Conservation (phyloP, 495 filamentous ascomycete genomes). For the Tuber borchii region DNA sequence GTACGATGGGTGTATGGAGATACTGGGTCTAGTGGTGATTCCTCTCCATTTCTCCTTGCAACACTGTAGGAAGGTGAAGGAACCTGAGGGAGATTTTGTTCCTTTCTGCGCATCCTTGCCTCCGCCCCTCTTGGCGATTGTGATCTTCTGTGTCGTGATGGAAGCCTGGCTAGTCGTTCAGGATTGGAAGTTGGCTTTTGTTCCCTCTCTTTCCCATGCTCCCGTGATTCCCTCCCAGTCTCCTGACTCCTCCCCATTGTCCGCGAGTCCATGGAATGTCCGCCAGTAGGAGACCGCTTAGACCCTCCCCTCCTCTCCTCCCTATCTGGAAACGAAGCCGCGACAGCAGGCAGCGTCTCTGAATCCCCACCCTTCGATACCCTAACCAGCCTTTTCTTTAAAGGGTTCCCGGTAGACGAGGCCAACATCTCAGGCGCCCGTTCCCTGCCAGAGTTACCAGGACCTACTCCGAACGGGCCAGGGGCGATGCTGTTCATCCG, state of each 20-base stretch:
- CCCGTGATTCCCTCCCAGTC: slow-evolving; percentile 15
- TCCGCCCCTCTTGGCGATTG: slow-evolving; percentile 22
- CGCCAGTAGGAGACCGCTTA: slow-evolving; percentile 34
- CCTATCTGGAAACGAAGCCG: slow-evolving; percentile 8
- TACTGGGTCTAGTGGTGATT: slow-evolving; percentile 11
- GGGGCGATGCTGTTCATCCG: slow-evolving; percentile 62
- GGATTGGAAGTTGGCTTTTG: slow-evolving; percentile 13
- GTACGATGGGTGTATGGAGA: slow-evolving; percentile 10
- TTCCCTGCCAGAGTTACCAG: slow-evolving; percentile 36
- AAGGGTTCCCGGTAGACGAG: slow-evolving; percentile 10
- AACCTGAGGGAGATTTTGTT: slow-evolving; percentile 9
- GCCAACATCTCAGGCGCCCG: slow-evolving; percentile 21
- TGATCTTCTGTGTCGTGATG: slow-evolving; percentile 14
- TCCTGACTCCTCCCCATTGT: slow-evolving; percentile 11
- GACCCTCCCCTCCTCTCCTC: slow-evolving; percentile 35
- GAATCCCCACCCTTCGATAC: slow-evolving; percentile 28
- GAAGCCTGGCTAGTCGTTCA: slow-evolving; percentile 6
- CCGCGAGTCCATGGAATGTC: slow-evolving; percentile 25
- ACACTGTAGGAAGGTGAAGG: slow-evolving; percentile 9
- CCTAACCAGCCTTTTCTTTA: slow-evolving; percentile 34
- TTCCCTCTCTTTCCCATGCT: slow-evolving; percentile 5
- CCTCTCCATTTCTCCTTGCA: slow-evolving; percentile 18
- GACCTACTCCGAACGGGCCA: slow-evolving; percentile 56
- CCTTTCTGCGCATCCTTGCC: slow-evolving; percentile 15
- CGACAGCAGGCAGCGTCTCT: slow-evolving; percentile 20